Evolutionary conservation across 805 yeast species (phyloP).

Genomic region (Grigorovia humatica): DNA sequence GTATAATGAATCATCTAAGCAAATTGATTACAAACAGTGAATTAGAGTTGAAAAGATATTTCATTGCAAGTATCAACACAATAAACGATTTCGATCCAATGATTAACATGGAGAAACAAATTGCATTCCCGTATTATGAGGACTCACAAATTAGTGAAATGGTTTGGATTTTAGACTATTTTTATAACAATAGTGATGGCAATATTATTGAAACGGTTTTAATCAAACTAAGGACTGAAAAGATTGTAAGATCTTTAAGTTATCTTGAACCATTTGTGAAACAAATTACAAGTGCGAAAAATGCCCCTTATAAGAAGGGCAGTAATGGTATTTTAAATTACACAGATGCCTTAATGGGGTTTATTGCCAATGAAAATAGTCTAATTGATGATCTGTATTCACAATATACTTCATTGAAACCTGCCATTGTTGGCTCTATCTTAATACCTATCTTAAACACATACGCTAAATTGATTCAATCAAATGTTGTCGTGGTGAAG

Average conservation of each 20-base stretch:
- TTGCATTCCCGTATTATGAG: conserved; percentile 33
- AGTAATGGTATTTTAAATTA: conserved; percentile 47
- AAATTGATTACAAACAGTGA: conserved; percentile 50
- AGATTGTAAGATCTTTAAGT: conserved; percentile 35
- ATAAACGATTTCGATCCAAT: conserved; percentile 38
- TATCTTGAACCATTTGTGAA: conserved; percentile 38
- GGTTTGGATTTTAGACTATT: conserved; percentile 36
- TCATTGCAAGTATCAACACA: conserved; percentile 35
- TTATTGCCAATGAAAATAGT: conserved; percentile 41
- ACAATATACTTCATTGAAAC: conserved; percentile 24
- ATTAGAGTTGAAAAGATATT: conserved; percentile 39
- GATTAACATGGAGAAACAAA: conserved; percentile 30
- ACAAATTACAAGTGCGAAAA: conserved; percentile 29
- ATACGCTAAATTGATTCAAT: conserved; percentile 31
- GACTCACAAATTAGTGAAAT: conserved; percentile 31
- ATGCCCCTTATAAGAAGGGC: conserved; percentile 50
- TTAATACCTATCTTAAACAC: conserved; percentile 30
- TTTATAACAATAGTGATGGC: conserved; percentile 28
- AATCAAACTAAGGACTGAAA: conserved; percentile 33
- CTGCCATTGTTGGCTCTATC: conserved; percentile 26
- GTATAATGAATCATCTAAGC: conserved; percentile 52
- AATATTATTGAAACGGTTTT: conserved; percentile 29
- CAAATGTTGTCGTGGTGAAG: conserved; percentile 33
- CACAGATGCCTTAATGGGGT: conserved; percentile 40
- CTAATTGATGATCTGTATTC: conserved; percentile 36